A percentile compares a stretch with the other conserved stretches of the same genome.
Evolutionary conservation across 106 monocot species (phyloP).

Genomic region (Dendrobium catenatum): DNA sequence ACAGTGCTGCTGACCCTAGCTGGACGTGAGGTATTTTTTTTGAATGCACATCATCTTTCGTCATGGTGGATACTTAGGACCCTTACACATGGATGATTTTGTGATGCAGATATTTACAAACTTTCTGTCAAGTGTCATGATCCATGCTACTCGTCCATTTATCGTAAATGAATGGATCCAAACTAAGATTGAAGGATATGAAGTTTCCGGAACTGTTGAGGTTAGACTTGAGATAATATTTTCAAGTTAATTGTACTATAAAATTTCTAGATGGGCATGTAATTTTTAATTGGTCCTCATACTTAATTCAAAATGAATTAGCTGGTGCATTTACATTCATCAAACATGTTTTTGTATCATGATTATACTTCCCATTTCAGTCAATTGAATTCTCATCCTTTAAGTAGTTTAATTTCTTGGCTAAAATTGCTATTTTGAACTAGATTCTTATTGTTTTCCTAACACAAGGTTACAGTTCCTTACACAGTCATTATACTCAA

Average conservation of each 20-base stretch:
- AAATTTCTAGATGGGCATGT: not conserved
- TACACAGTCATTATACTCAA: not conserved
- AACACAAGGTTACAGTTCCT: not conserved
- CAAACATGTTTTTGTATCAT: not conserved
- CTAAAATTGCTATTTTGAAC: not conserved
- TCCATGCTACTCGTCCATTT: slow-evolving; percentile 97
- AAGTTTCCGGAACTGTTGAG: slow-evolving; percentile 97
- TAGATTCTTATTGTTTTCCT: not conserved
- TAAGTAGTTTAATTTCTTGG: not conserved
- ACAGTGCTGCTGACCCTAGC: slow-evolving; percentile 94
- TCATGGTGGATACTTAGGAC: slow-evolving; percentile 1
- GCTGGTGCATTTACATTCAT: not conserved
- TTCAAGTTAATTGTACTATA: not conserved
- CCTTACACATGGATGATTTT: not conserved
- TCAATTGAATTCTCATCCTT: not conserved
- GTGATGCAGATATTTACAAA: slow-evolving; percentile 90
- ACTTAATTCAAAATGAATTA: not conserved
- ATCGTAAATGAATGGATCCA: slow-evolving; percentile 95
- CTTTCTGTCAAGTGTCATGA: slow-evolving; percentile 94
- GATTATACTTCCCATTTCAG: not conserved
- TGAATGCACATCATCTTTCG: not conserved
- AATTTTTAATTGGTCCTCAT: not conserved
- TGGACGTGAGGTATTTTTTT: slow-evolving; percentile 83
- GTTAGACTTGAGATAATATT: slow-evolving; percentile 30
- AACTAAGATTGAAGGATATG: slow-evolving; percentile 88